Evolutionary conservation across 352 stramenopile species (phyloP), one percentile per base, ranked within the genome.

Genomic region (Peronospora belbahrii): DNA sequence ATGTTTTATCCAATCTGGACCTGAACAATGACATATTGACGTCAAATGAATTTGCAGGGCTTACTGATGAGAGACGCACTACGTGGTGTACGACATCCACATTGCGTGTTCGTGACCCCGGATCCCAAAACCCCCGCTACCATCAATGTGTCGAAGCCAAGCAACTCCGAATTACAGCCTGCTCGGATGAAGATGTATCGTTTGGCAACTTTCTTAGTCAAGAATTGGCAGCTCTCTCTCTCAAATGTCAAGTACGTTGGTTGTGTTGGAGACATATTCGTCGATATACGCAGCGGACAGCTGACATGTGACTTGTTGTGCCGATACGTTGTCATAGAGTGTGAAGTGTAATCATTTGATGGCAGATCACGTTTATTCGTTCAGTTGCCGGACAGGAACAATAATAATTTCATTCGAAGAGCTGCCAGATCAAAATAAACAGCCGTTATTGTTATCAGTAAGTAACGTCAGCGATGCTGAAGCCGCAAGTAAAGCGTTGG

Each of bases 1-100:
- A 93, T 42, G 96, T 97, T 42, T 66, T 98, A 19, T 88, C 77
- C 13, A 90, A 98, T 43, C 70, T 97, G 14, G 64, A 68, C 10
- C 56, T 94, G 63, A 71, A 82, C 53, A 56, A 56, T 4, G 48
- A 42, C 4, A 55, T 61, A 27, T 20, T 74, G 24, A 44, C 54
- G 19, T 50, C 46, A 4, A 23, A 5, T 19, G 36, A 62, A 17
- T 52, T 23, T 37, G 46, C 34, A 10, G 48, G 56, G 18, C 24
- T 48, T 15, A 52, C 28, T 34, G 42, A 66, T 19, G 49, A 74
- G 9, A 56, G 67, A 33, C 58, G 61, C 18, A 66, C 65, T 30
- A 79, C 70, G 3, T 88, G 75, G 74, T 88, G 73, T 45, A 91
- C 80, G 31, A 84, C 72, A 19, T 85, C 74, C 25, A 86, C 74